Base-by-base conservation (phyloP, 169 alveolate species). In the Babesia divergens region DNA sequence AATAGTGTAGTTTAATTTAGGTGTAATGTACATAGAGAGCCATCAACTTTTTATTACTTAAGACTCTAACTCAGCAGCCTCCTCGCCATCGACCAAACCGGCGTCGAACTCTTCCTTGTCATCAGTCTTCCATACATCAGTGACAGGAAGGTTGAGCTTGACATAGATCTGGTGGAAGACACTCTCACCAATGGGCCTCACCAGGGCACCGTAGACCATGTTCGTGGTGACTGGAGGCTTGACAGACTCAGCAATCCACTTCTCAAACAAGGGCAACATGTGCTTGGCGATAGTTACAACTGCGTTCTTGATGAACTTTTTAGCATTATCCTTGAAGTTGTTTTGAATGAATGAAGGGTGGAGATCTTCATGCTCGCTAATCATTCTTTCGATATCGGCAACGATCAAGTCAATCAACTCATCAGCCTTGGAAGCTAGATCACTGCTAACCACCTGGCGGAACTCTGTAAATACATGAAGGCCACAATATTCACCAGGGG, bases 191-290 rank as follows among this genome's bases (percentile, higher is more conserved):
- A 80, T 20, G n/a, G 88, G 88, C 51, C 47, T 65, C 22, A 80
- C 44, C 56, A 80, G 83, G 49, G 59, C 51, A 22, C 26, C 24
- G 88, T 69, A 80, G 55, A 80, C 83, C 62, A 59, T 43, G 16
- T 26, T 49, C 56, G 65, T 55, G 52, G 75, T 74, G 50, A 62
- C 71, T 34, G 88, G 88, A 18, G 88, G 88, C 79, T 62, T 66
- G 20, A 80, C 81, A 29, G 83, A 46, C 37, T 80, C 88, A 49
- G 66, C 76, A 51, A 80, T 65, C 82, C 82, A 69, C 43, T 20
- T 9, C 49, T 68, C 88, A 29, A 80, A 64, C 37, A 80, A 38
- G 47, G 88, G 88, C 18, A 80, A n/a, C 71, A 70, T 16, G 59
- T 65, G 70, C 67, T 65, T 80, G 66, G 53, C 18, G 51, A 80